A percentile compares a stretch with the other conserved stretches of the same genome.
phyloP scores from a whole-genome alignment of 1,284 basidiomycete genomes.

The Trametes sp. region DNA sequence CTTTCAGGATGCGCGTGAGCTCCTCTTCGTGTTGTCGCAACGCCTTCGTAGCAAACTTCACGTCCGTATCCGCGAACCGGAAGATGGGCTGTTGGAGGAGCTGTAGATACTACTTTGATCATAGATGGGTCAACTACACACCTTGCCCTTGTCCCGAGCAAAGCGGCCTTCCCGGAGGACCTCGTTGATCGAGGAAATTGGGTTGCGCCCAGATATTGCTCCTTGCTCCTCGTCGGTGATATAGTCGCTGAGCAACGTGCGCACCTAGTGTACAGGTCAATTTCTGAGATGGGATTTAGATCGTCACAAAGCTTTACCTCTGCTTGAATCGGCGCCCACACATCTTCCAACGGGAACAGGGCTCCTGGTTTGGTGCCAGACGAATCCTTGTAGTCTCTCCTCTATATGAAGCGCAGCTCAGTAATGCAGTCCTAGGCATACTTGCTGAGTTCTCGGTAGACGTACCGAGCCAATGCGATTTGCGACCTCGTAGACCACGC shows the following conservation, averaged over 20 bases:
- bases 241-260: constrained; percentile 90
- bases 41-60: constrained; percentile 70
- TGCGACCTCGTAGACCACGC: constrained; percentile 92
- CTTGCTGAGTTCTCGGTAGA: constrained; percentile 19
- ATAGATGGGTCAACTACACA: constrained; percentile 40
- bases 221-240: constrained; percentile 89
- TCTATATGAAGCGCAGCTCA: constrained; percentile 49
- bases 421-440: neutral
- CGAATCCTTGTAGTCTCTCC: constrained; percentile 87
- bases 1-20: constrained; percentile 84
- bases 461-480: constrained; percentile 87
- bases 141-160: constrained; percentile 81
- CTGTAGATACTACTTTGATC: neutral
- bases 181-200: constrained; percentile 94
- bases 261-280: constrained; percentile 61
- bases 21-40: constrained; percentile 87
- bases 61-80: constrained; percentile 89
- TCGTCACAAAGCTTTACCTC: no score
- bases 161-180: constrained; percentile 87
- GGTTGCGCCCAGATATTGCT: constrained; percentile 79
- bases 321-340: constrained; percentile 92
- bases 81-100: constrained; percentile 74
- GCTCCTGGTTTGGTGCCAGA: constrained; percentile 76
- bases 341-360: constrained; percentile 84
- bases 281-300: constrained; percentile 9